Evolutionary conservation across 306 rosid species (phyloP), one percentile per base, ranked within the genome.

Genomic region (Carpinus fangiana): DNA sequence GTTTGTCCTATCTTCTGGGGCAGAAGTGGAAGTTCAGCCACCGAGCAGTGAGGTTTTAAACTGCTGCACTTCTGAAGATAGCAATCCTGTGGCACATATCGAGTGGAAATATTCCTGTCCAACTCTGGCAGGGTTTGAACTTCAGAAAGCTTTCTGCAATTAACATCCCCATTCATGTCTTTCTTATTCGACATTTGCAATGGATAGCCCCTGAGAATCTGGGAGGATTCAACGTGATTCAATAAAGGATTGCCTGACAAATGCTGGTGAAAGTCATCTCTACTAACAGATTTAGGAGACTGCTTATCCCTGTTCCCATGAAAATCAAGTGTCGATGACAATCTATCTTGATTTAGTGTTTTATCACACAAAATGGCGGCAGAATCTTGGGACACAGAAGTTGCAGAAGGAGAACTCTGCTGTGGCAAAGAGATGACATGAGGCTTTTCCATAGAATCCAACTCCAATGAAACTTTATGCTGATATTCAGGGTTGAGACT

Each of bases 201-300:
- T 17, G 92, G 86, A 84, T 83, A 84, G 65, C 92, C 85, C 80
- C 83, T 86, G 61, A 89, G 84, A 75, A 86, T 74, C 76, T 87
- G 86, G 12, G 75, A 81, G 26, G 88, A 68, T 76, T 89, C 90
- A 28, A 61, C 75, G 38, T 43, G 81, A 73, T 71, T 53, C 51
- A 51, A 78, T 43, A 38, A 34, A 73, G 59, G 85, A 77, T 67
- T 77, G 41, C 88, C 51, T 46, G 78, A 34, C 66, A 75, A 80
- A 74, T 67, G 68, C 74, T 79, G 89, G 57, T 74, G 81, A 51
- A 52, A 45, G n/a, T 74, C 91, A 79, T 82, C 94, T 41, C 76
- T 83, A 74, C 79, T 79, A 12, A 56, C 73, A 74, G 87, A 76
- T 68, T 36, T 81, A 20, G 84, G 86, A 80, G 57, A 18, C 5